Evolutionary conservation across 495 filamentous ascomycete genomes (phyloP), one percentile per base, ranked within the genome.

Genomic region (Xylaria acuta): DNA sequence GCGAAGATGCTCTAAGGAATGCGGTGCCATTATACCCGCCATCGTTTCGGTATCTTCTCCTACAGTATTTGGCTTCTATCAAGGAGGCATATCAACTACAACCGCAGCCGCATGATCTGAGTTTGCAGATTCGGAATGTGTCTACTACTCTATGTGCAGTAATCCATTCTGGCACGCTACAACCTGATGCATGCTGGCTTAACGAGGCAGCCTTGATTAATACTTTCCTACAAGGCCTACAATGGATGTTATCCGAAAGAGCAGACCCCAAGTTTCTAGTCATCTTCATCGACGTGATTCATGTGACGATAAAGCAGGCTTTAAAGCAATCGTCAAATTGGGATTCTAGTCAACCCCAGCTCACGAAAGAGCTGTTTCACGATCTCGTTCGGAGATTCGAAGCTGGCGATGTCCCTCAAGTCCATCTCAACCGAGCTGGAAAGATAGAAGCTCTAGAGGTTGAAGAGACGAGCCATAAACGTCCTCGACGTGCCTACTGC

Each of bases 1-100:
- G 76, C 2, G 79, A 83, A 49, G 69, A 78, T 20, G 82, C 81
- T 30, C 65, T 85, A n/a, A 80, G 77, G 12, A 76, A 78, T 20
- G 75, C 82, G 30, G 81, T 83, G 36, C 74, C 75, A 70, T 71
- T 73, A 45, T 84, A 83, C 43, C 78, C 79, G 8, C 74, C 79
- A 4, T 80, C 80, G 6, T 84, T 81, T 38, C 72, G 67, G 9
- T 54, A 75, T 25, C 69, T 79, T 38, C 67, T 79, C 11, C 59
- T 70, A 64, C 73, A 76, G 59, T 79, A 71, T 56, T 56, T 79
- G 9, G 67, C 54, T 5, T 75, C 74, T 64, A 41, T 79, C 27
- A 74, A 73, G 65, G 64, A 63, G n/a, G 70, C 76, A 18, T 75
- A 76, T 43, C 59, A 71, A 60, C 40, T 70, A 14, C 67, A 75